These are phyloP conservation scores for Kokia cookei DNA, from an alignment of 441 rosid species.

Conservation along the genomic window DNA sequence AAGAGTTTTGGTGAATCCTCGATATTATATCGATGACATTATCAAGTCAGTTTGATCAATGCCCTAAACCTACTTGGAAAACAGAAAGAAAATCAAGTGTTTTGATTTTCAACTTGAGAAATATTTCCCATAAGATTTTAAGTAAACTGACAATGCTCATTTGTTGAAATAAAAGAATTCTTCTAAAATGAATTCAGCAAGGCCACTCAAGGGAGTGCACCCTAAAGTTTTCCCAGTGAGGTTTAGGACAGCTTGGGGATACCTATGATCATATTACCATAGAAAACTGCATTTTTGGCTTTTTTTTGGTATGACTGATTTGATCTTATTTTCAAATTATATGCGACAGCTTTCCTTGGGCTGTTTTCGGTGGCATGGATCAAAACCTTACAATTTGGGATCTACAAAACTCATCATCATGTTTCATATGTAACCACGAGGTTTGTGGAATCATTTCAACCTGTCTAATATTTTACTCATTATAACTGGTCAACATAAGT, in stretches of 20 bases:
- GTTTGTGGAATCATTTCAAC: constrained; percentile 23
- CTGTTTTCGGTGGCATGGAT: constrained; percentile 88
- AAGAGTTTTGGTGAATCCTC: neutral
- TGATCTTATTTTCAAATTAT: neutral
- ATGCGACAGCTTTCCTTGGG: constrained; percentile 52
- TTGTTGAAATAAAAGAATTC: neutral
- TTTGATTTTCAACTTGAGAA: neutral
- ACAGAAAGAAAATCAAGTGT: neutral
- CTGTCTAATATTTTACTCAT: neutral
- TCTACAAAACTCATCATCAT: constrained; percentile 58
- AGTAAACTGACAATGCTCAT: neutral
- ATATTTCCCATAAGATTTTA: neutral
- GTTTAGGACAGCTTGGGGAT: neutral
- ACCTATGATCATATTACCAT: neutral
- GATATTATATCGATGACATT: neutral
- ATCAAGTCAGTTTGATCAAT: neutral
- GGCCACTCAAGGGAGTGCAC: neutral
- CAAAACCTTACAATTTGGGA: constrained; percentile 82
- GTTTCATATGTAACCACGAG: constrained; percentile 74
- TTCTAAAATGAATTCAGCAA: neutral
- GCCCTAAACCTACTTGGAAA: neutral
- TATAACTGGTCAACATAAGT: neutral
- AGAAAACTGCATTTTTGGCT: neutral
- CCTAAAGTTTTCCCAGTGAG: neutral
- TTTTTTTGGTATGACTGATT: neutral